Percentiles rank a stretch among this genome's conserved stretches.
These are phyloP conservation scores for Pholiota microspora DNA, from an alignment of 768 basidiomycete genomes.

Conservation along the genomic window DNA sequence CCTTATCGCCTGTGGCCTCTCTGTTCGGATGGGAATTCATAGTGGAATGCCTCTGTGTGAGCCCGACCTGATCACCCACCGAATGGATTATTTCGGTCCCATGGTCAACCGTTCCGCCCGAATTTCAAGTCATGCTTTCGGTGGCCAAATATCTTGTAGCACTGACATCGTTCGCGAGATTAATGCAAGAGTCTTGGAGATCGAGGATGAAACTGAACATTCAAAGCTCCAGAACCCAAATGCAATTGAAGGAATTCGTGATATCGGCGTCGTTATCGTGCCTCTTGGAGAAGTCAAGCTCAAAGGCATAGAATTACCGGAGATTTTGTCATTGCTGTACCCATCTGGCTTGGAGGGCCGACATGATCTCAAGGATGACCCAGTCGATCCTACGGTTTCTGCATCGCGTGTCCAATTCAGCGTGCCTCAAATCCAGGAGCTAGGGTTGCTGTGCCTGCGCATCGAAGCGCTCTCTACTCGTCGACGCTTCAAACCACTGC, in stretches of 20 bases:
- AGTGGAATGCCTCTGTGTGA: slow-evolving; percentile 90
- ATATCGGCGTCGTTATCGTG: slow-evolving; percentile 66
- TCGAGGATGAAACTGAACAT: slow-evolving; percentile 57
- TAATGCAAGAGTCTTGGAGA: slow-evolving; percentile 54
- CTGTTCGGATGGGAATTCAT: slow-evolving; percentile 97
- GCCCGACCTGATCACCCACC: slow-evolving; percentile 82
- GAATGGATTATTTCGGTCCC: slow-evolving; percentile 98
- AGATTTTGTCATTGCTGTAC: slow-evolving; percentile 82
- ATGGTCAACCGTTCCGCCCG: slow-evolving; percentile 94
- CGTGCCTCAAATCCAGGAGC: slow-evolving; percentile 69
- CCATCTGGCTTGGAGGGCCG: slow-evolving; percentile 73
- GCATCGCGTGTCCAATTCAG: slow-evolving; percentile 61
- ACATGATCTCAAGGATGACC: slow-evolving; percentile 48
- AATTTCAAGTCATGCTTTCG: slow-evolving; percentile 77
- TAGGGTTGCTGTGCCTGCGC: slow-evolving; percentile 73
- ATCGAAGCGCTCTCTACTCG: slow-evolving; percentile 72
- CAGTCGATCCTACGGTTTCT: slow-evolving; percentile 32
- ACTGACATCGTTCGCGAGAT: slow-evolving; percentile 86
- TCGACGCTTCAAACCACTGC: slow-evolving; percentile 52
- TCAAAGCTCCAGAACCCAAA: slow-evolving; percentile 53
- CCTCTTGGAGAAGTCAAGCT: slow-evolving; percentile 89
- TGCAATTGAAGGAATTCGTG: slow-evolving; percentile 73
- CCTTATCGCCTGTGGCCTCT: slow-evolving; percentile 82
- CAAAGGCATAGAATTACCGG: slow-evolving; percentile 92
- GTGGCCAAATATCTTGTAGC: slow-evolving; percentile 93